These are phyloP conservation scores for Arachis hypogaea DNA, from an alignment of 306 rosid genomes.

Conservation along the genomic window DNA sequence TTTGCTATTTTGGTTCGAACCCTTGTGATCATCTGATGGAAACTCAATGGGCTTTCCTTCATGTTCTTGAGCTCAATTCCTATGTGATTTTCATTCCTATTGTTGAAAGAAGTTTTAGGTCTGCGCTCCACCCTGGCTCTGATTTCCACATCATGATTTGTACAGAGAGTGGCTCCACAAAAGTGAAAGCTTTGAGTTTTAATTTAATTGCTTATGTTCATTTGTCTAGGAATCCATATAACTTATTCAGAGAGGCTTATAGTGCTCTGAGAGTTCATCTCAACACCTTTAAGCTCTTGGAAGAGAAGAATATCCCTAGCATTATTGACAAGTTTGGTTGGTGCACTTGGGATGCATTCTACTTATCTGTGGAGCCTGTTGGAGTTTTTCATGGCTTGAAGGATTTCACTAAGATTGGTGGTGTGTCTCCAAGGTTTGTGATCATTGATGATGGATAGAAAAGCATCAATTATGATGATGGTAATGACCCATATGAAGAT, in stretches of 20 bases:
- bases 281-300: constrained; percentile 70
- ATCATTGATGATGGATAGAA: constrained; percentile 94
- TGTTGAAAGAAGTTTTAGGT: constrained; percentile 70
- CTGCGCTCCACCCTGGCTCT: constrained; percentile 72
- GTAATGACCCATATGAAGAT: constrained; percentile 57
- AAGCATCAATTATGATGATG: constrained; percentile 64
- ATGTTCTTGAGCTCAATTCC: constrained; percentile 67
- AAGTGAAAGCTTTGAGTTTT: constrained; percentile 54
- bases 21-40: constrained; percentile 66
- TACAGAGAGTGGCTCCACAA: constrained; percentile 51
- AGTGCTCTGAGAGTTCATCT: constrained; percentile 72
- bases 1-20: too few species aligned
- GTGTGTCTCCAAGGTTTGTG: constrained; percentile 69
- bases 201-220: constrained; percentile 66
- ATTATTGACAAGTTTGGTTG: constrained; percentile 79
- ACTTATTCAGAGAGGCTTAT: constrained; percentile 74
- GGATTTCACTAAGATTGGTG: constrained; percentile 55
- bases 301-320: constrained; percentile 71
- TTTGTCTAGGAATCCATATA: constrained; percentile 72
- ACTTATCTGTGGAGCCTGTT: constrained; percentile 65
- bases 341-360: constrained; percentile 97
- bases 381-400: constrained; percentile 73
- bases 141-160: constrained; percentile 50
- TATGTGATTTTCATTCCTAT: constrained; percentile 66
- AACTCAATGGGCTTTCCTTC: constrained; percentile 79